Evolutionary conservation across 441 rosid species (phyloP).

Genomic region (Erodium texanum): DNA sequence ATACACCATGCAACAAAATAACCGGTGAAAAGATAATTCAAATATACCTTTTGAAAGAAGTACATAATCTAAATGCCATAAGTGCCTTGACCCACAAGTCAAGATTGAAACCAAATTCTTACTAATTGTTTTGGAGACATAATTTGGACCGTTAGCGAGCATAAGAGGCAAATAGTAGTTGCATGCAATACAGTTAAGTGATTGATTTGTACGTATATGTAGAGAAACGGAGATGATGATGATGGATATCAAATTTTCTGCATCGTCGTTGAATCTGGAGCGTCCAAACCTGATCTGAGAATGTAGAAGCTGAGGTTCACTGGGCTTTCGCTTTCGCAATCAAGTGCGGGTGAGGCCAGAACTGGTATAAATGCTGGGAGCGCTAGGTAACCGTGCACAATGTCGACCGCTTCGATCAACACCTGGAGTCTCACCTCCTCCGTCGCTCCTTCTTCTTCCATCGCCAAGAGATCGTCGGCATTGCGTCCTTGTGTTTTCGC

Average conservation of each 20-base stretch:
- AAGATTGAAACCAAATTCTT: no score
- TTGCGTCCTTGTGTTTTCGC: slow-evolving; percentile 35
- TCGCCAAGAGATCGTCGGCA: slow-evolving; percentile 17
- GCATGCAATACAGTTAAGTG: not conserved
- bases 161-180: not conserved
- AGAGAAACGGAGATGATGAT: not conserved
- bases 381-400: slow-evolving; percentile 17
- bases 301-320: not conserved
- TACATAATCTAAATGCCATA: no score
- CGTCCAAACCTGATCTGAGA: not conserved
- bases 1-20: no score
- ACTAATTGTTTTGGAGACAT: no score
- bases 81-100: no score
- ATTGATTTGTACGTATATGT: not conserved
- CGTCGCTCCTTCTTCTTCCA: not conserved
- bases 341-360: no score
- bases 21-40: no score
- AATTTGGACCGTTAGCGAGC: no score
- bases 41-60: no score
- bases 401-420: not conserved
- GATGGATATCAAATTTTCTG: not conserved
- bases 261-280: not conserved
- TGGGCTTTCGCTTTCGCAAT: not conserved
- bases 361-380: not conserved
- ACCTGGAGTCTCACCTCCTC: slow-evolving; percentile 44